phyloP scores from a whole-genome alignment of 2,329 filamentous ascomycete species.

The Botryosphaeria dothidea region DNA sequence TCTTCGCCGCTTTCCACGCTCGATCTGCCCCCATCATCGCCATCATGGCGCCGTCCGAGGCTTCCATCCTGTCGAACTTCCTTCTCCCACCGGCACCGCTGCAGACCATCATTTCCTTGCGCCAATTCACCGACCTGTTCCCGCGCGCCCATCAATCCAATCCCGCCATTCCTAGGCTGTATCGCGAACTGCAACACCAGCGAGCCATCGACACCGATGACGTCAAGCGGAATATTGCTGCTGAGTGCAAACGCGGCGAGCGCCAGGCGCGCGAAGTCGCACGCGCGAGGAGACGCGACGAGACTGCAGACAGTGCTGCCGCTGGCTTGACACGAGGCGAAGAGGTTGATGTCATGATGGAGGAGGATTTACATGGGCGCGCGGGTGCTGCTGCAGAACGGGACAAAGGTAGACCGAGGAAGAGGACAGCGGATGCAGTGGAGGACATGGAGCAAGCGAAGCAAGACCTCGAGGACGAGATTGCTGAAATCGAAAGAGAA shows the following conservation, averaged over 20 bases:
- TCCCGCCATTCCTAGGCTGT: slow-evolving; percentile 69
- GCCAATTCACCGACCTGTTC: slow-evolving; percentile 76
- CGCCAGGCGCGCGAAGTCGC: slow-evolving; percentile 60
- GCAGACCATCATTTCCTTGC: slow-evolving; percentile 70
- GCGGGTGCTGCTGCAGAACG: slow-evolving; percentile 40
- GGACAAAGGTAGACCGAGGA: slow-evolving; percentile 46
- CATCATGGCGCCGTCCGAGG: slow-evolving; percentile 71
- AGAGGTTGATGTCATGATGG: slow-evolving; percentile 56
- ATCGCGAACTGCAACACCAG: slow-evolving; percentile 76
- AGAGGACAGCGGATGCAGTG: slow-evolving; percentile 65
- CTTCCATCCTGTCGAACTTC: slow-evolving; percentile 74
- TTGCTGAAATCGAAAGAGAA: slow-evolving; percentile 65
- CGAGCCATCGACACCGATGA: slow-evolving; percentile 68
- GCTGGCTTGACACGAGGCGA: slow-evolving; percentile 53
- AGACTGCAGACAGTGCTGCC: slow-evolving; percentile 56
- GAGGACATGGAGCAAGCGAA: slow-evolving; percentile 69
- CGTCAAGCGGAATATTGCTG: slow-evolving; percentile 65
- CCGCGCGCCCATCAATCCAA: slow-evolving; percentile 66
- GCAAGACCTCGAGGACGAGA: slow-evolving; percentile 66
- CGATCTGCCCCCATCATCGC: background rate
- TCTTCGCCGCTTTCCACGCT: background rate
- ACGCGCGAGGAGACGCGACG: slow-evolving; percentile 52
- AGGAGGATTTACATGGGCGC: slow-evolving; percentile 40
- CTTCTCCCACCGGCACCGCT: slow-evolving; percentile 75
- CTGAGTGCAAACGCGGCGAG: slow-evolving; percentile 64